These are phyloP conservation scores for Candida sonorensis DNA, from an alignment of 805 yeast genomes.

Conservation along the genomic window DNA sequence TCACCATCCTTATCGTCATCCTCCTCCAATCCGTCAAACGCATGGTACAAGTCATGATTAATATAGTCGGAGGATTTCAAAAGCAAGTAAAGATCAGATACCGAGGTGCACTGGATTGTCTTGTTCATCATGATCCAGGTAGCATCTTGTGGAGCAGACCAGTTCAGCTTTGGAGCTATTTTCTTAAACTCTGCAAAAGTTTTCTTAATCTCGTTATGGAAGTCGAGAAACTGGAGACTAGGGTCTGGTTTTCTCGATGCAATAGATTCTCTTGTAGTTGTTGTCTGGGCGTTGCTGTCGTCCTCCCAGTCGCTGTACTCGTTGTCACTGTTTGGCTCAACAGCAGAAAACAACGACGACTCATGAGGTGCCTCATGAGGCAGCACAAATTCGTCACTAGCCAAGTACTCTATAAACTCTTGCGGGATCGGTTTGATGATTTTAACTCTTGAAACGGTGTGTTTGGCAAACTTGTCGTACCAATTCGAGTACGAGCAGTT, in stretches of 20 bases:
- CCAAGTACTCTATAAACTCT: slow-evolving; percentile 51
- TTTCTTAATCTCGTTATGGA: slow-evolving; percentile 47
- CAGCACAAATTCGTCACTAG: slow-evolving; percentile 60
- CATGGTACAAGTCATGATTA: slow-evolving; percentile 73
- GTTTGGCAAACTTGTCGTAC: slow-evolving; percentile 44
- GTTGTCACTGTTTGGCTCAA: slow-evolving; percentile 42
- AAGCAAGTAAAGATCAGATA: slow-evolving; percentile 72
- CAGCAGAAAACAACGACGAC: slow-evolving; percentile 24
- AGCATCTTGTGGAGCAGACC: slow-evolving; percentile 97
- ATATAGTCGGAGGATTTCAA: slow-evolving; percentile 85
- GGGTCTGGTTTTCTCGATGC: slow-evolving; percentile 33
- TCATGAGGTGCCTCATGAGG: slow-evolving; percentile 39
- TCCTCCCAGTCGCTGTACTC: slow-evolving; percentile 76
- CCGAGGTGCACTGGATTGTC: slow-evolving; percentile 61
- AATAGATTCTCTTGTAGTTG: slow-evolving; percentile 57
- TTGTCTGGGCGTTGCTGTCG: slow-evolving; percentile 38
- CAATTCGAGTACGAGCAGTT: slow-evolving; percentile 54
- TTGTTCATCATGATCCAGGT: slow-evolving; percentile 84
- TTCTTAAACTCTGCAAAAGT: slow-evolving; percentile 45
- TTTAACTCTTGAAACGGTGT: slow-evolving; percentile 39
- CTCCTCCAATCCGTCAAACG: slow-evolving; percentile 48
- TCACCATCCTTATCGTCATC: slow-evolving; percentile 27
- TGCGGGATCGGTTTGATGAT: slow-evolving; percentile 54
- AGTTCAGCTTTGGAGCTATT: slow-evolving; percentile 85
- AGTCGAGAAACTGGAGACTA: slow-evolving; percentile 43